Evolutionary conservation across 495 filamentous ascomycete genomes (phyloP).

Genomic region (Symbiotaphrina buchneri): DNA sequence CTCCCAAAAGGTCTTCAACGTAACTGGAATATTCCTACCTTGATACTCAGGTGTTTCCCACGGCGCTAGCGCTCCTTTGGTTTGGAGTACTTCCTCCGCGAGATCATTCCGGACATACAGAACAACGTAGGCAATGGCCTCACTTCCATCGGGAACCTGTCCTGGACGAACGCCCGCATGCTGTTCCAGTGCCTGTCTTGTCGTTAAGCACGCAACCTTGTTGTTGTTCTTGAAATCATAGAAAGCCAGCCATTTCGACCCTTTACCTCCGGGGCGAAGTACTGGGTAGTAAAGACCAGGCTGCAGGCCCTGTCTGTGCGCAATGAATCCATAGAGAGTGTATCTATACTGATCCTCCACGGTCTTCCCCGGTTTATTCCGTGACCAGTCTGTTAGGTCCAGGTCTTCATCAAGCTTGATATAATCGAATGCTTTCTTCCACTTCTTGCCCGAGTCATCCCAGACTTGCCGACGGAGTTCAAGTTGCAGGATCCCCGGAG

Average conservation of each 20-base stretch:
- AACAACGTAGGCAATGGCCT: conserved; percentile 32
- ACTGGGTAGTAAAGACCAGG: conserved; percentile 39
- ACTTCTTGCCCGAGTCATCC: conserved; percentile 25
- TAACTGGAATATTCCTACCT: too few relatives aligned
- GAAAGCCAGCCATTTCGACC: conserved; percentile 35
- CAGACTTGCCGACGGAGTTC: conserved; percentile 35
- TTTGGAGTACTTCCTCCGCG: conserved; percentile 7
- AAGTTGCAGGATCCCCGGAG: conserved; percentile 26
- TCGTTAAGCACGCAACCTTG: conserved; percentile 30
- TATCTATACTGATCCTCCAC: conserved; percentile 17
- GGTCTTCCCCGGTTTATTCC: conserved; percentile 11
- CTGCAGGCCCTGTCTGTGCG: conserved; percentile 35
- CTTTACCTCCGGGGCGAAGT: conserved; percentile 31
- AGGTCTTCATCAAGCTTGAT: conserved; percentile 31
- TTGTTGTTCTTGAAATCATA: conserved; percentile 28
- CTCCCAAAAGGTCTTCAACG: too few relatives aligned
- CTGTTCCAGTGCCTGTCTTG: conserved; percentile 28
- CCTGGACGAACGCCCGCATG: conserved; percentile 8
- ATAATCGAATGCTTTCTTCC: conserved; percentile 32
- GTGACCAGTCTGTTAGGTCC: conserved; percentile 16
- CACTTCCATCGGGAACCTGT: conserved; percentile 20
- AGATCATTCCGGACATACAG: conserved; percentile 36
- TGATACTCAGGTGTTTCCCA: too few relatives aligned
- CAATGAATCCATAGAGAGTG: conserved; percentile 35
- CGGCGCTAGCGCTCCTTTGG: too few relatives aligned